Base-by-base conservation (phyloP, 2,329 filamentous ascomycete species). In the Colletotrichum sp. region DNA sequence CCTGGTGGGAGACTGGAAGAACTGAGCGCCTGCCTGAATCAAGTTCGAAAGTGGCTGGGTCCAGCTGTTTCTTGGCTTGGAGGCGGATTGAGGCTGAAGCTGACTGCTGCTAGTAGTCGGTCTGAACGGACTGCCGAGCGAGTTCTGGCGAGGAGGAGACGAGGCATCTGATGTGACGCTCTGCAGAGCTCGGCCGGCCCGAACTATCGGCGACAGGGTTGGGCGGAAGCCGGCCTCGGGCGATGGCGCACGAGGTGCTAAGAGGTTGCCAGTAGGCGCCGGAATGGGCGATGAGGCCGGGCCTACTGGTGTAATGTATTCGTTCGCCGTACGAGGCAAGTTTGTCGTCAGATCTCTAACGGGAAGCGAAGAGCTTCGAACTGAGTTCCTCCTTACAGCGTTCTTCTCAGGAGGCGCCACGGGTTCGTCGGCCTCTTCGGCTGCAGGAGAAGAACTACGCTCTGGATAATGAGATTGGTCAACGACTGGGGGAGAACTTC, bases 81-180 rank as follows among this genome's bases (percentile, higher is more conserved):
- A 39, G n/a, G 66, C 68, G 3, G 75, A 72, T 15, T 75, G 73
- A n/a, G 76, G 64, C 52, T 77, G 73, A 16, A 72, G 68, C 44
- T 76, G 76, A 18, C 62, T 77, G 44, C 69, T 72, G 8, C 74
- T 74, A 4, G 65, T 76, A 2, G 76, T 76, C 30, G 77, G 72
- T 68, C 88, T 86, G 78, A 92, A 92, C 0, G 91, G 91, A 71
- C 91, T 92, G 16, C 90, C 87, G 4, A 92, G 83, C 13, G 88
- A 87, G 39, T 86, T 85, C 59, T 89, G 88, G n/a, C 85, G 86
- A 8, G 82, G 85, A 67, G 91, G 90, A 0, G 91, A 92, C 1
- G 90, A 89, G 9, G 89, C 89, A 77, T 92, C 90, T 0, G 90
- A 91, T 13, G 91, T 90, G 49, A 92, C 88, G 74, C 87, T 90